A percentile compares a stretch with the other conserved stretches of the same genome.
Evolutionary conservation across 345 rosid genomes (phyloP).

Genomic region (Salix viminalis): DNA sequence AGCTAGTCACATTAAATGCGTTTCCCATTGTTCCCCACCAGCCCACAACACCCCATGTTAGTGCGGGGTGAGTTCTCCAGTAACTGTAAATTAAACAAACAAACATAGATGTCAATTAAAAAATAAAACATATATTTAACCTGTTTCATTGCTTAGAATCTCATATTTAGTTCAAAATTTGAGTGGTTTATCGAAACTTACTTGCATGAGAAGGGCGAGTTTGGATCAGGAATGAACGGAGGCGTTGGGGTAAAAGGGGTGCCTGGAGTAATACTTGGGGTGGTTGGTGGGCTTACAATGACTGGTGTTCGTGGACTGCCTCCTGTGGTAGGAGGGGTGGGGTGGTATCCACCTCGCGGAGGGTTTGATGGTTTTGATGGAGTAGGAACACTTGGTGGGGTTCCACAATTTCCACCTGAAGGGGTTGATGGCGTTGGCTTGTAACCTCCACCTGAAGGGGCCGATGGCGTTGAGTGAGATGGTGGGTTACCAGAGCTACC

Average conservation of each 20-base stretch:
- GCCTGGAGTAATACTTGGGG: constrained; percentile 45
- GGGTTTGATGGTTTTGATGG: constrained; percentile 46
- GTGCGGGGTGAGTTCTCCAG: constrained; percentile 82
- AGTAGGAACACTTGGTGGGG: constrained; percentile 25
- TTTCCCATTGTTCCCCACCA: constrained; percentile 87
- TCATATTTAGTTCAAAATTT: neutral
- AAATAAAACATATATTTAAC: neutral
- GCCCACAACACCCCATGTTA: constrained; percentile 78
- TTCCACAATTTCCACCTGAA: constrained; percentile 19
- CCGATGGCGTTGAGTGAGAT: constrained; percentile 33
- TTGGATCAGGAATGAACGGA: constrained; percentile 60
- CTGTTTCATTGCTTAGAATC: neutral
- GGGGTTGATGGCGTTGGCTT: constrained; percentile 41
- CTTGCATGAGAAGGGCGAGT: constrained; percentile 77
- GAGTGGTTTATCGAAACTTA: constrained; percentile 29
- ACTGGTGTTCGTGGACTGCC: constrained; percentile 49
- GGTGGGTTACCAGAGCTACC: constrained; percentile 7
- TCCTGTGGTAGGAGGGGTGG: constrained; percentile 43
- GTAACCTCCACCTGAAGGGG: constrained; percentile 43
- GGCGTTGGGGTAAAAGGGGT: constrained; percentile 50
- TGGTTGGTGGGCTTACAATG: constrained; percentile 41
- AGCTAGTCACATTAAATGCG: constrained; percentile 46
- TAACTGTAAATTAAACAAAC: constrained; percentile 41
- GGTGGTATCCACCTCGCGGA: constrained; percentile 49
- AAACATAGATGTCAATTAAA: neutral